phyloP scores from a whole-genome alignment of 208 protist species.

The Trypanosoma mega region DNA sequence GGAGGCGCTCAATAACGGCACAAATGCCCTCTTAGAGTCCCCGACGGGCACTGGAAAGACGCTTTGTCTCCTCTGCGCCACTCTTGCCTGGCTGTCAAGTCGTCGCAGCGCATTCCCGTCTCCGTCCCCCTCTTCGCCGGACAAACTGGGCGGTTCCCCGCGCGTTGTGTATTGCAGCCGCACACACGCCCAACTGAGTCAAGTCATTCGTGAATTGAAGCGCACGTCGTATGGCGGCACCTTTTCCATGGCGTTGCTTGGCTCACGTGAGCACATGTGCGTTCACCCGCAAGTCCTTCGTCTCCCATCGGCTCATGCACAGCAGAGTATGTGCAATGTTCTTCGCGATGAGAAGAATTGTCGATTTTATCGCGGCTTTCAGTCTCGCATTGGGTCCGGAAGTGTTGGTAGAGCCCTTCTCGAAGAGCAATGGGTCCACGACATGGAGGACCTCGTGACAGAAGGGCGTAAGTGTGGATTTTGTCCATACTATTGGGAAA shows the following conservation, averaged over 20 bases:
- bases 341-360: constrained; percentile 71
- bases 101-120: not conserved
- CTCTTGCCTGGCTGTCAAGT: constrained; percentile 86
- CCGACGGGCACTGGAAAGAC: constrained; percentile 99
- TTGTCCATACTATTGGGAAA: constrained; percentile 96
- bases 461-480: constrained; percentile 65
- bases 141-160: not conserved
- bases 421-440: constrained; percentile 53
- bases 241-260: constrained; percentile 89
- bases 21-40: constrained; percentile 95
- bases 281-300: constrained; percentile 86
- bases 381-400: too few relatives aligned
- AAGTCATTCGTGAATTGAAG: constrained; percentile 97
- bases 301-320: constrained; percentile 62
- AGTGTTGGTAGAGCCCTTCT: constrained; percentile 7
- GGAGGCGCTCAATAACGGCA: constrained; percentile 66
- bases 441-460: constrained; percentile 94
- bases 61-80: constrained; percentile 95
- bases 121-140: not conserved
- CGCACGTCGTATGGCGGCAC: constrained; percentile 81
- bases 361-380: constrained; percentile 67
- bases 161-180: constrained; percentile 95
- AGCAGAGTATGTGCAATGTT: constrained; percentile 64
- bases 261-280: constrained; percentile 97
- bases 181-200: constrained; percentile 98